These are phyloP conservation scores for Saturnispora serradocipensis DNA, from an alignment of 805 yeast genomes.

Conservation along the genomic window DNA sequence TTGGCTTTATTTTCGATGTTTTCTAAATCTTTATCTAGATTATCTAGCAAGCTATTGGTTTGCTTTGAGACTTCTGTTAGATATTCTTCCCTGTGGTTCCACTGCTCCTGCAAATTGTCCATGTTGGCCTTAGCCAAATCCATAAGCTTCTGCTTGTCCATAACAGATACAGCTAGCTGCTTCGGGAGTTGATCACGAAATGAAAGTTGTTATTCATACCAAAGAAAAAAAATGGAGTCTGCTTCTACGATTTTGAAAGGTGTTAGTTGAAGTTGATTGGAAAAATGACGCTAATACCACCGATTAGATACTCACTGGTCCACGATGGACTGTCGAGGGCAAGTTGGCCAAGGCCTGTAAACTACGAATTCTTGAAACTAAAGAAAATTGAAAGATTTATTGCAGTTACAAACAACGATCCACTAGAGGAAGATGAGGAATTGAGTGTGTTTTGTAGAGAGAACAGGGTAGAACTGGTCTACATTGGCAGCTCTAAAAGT, in stretches of 20 bases:
- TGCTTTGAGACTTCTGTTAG: neutral
- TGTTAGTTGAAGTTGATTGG: neutral
- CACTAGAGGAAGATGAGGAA: conserved; percentile 39
- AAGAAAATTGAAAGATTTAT: conserved; percentile 62
- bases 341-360: conserved; percentile 73
- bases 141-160: neutral
- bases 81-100: conserved; percentile 2
- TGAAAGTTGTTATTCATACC: neutral
- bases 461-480: conserved; percentile 53
- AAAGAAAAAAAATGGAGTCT: neutral
- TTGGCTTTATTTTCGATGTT: conserved; percentile 2
- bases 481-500: conserved; percentile 52
- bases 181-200: neutral
- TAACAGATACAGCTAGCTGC: neutral
- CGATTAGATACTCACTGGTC: conserved; percentile 66
- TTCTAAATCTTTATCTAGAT: conserved; percentile 4
- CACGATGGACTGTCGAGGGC: conserved; percentile 73
- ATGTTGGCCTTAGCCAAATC: conserved; percentile 5
- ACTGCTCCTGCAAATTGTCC: neutral
- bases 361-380: conserved; percentile 56
- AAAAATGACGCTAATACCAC: conserved; percentile 23
- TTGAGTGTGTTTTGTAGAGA: conserved; percentile 43
- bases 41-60: conserved; percentile 2
- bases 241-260: neutral
- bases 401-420: conserved; percentile 71